Conservation (phyloP, 306 rosid species). For the Sicyos edulis region DNA sequence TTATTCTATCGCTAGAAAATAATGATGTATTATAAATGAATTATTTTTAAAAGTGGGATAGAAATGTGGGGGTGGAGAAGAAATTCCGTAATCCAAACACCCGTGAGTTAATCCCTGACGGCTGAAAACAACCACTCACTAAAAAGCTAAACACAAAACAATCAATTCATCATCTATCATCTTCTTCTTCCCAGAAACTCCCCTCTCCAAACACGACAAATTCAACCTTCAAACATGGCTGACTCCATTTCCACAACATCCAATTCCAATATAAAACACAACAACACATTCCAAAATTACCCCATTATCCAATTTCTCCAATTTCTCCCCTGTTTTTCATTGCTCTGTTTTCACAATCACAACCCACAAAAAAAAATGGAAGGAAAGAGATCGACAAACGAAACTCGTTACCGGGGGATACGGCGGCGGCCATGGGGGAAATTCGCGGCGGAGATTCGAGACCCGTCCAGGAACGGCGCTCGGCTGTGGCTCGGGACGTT, state of each 20-base stretch:
- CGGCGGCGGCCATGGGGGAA: slow-evolving; percentile 32
- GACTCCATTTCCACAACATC: slow-evolving; percentile 3
- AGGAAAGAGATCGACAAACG: background rate
- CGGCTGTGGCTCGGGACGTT: too few relatives aligned
- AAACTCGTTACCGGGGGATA: slow-evolving; percentile 24
- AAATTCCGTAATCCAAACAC: too few relatives aligned
- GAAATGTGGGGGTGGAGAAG: too few relatives aligned
- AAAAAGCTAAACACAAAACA: background rate
- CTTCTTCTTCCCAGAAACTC: slow-evolving; percentile 9
- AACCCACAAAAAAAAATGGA: background rate
- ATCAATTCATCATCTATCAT: background rate
- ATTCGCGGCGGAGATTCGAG: too few relatives aligned
- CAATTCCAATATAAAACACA: background rate
- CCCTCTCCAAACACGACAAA: background rate
- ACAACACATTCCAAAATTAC: background rate
- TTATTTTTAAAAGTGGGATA: too few relatives aligned
- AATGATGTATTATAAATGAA: too few relatives aligned
- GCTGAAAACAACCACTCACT: background rate
- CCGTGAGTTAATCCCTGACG: background rate
- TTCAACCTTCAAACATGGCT: slow-evolving; percentile 24
- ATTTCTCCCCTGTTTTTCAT: background rate
- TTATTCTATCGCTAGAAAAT: too few relatives aligned
- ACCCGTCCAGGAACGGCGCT: too few relatives aligned
- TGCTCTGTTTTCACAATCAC: background rate
- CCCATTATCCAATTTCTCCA: background rate